These are phyloP conservation scores for Cyclotella choctawhatcheeana DNA, from an alignment of 108 stramenopile species.

Conservation along the genomic window DNA sequence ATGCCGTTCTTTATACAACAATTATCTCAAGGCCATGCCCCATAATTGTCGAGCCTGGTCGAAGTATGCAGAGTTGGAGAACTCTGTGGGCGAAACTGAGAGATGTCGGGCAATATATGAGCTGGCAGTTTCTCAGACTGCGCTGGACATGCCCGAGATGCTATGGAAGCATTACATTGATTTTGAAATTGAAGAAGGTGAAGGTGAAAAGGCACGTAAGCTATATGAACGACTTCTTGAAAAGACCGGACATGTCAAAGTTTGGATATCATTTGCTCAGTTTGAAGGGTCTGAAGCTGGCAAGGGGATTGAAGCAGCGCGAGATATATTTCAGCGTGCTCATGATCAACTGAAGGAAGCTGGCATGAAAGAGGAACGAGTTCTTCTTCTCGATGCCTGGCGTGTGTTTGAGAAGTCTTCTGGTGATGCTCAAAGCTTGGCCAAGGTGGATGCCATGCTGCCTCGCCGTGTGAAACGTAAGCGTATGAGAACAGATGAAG, in stretches of 20 bases:
- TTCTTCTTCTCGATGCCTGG: slow-evolving; percentile 96
- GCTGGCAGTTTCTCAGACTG: slow-evolving; percentile 90
- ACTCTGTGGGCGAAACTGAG: slow-evolving; percentile 92
- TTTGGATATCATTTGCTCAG: slow-evolving; percentile 82
- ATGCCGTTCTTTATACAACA: slow-evolving; percentile 92
- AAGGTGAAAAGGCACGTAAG: slow-evolving; percentile 74
- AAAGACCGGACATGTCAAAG: slow-evolving; percentile 95
- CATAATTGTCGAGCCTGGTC: slow-evolving; percentile 92
- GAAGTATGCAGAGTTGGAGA: slow-evolving; percentile 93
- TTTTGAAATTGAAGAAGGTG: slow-evolving; percentile 93
- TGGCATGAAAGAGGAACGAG: slow-evolving; percentile 91
- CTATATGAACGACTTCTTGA: slow-evolving; percentile 95
- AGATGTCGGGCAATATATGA: slow-evolving; percentile 96
- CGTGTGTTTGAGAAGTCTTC: slow-evolving; percentile 87
- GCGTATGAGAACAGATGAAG: slow-evolving; percentile 88
- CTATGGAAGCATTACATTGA: slow-evolving; percentile 99
- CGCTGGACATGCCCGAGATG: slow-evolving; percentile 97
- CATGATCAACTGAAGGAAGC: slow-evolving; percentile 87
- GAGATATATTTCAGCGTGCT: slow-evolving; percentile 83
- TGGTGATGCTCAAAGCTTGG: slow-evolving; percentile 66
- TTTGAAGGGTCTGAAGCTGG: slow-evolving; percentile 81
- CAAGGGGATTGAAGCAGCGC: slow-evolving; percentile 69
- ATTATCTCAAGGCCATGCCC: slow-evolving; percentile 94
- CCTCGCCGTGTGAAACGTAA: slow-evolving; percentile 94
- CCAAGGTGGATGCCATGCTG: slow-evolving; percentile 84